Evolutionary conservation across 225 moss, liverwort and hornwort species (phyloP), one percentile per base, ranked within the genome.

Genomic region (Rhytidiadelphus loreus): DNA sequence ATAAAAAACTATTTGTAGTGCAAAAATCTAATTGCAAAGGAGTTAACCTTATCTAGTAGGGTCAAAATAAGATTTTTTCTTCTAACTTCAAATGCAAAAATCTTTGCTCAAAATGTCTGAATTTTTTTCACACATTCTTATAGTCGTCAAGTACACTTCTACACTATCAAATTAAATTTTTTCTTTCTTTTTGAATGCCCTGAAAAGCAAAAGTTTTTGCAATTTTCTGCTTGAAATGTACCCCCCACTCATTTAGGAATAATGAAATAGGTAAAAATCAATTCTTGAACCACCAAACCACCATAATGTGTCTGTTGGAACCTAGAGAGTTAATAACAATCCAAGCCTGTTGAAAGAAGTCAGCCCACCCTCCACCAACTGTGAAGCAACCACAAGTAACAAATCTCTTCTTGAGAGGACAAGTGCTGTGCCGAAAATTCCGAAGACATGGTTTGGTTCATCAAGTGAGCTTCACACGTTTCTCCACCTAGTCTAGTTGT

Each of bases 161-260:
- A 4, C 3, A 11, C 0, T 3, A 2, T 73, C 0, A 0, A 17
- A 44, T 16, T 72, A 5, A 16, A 16, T 43, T 71, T 8, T 24
- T 41, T 39, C 13, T 39, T 26, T 26, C 9, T 16, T 16, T 71
- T 6, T n/a, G n/a, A 43, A 2, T 71, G 6, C 16, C 16, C 3
- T 16, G 8, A 5, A 70, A 41, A 41, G 14, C 14, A 15, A 26
- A 71, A 43, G 0, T 2, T 1, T 9, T 16, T 28, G 26, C 9
- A 1, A 17, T 44, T 28, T 44, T 44, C 4, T 72, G 3, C 11
- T 72, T 46, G 11, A 72, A 44, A 44, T 29, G 11, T 46, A 22
- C 23, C 43, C 23, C 43, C 17, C 3, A 44, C 9, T 10, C 44
- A 44, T 72, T 44, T 46, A 28, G 6, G 43, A 78, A n/a, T 26